Evolutionary conservation across 2,329 filamentous ascomycete species (phyloP).

Genomic region (Rosellinia necatrix): DNA sequence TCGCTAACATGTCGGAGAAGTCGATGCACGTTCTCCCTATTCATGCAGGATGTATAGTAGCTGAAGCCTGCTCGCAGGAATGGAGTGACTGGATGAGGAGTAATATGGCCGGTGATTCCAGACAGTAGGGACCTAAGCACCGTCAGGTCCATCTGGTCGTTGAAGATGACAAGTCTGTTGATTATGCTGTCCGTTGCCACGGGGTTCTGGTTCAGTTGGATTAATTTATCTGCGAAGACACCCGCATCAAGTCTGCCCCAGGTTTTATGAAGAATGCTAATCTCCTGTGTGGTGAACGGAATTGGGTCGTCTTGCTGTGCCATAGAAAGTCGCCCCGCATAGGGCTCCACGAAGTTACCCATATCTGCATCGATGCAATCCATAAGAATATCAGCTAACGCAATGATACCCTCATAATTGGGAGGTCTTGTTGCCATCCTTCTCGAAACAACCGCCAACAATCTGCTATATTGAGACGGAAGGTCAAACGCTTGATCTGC

Average conservation of each 20-base stretch:
- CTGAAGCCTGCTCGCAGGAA: slow-evolving; percentile 62
- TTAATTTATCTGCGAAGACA: slow-evolving; percentile 68
- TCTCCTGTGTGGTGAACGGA: slow-evolving; percentile 53
- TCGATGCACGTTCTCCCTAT: slow-evolving; percentile 41
- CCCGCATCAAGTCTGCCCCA: slow-evolving; percentile 48
- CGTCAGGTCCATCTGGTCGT: slow-evolving; percentile 53
- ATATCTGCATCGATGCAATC: slow-evolving; percentile 48
- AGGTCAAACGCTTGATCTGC: slow-evolving; percentile 61
- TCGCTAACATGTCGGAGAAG: slow-evolving; percentile 50
- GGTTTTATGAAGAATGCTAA: slow-evolving; percentile 50
- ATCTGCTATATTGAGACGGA: slow-evolving; percentile 58
- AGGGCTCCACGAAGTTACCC: slow-evolving; percentile 46
- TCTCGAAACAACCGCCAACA: slow-evolving; percentile 58
- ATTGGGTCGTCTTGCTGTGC: slow-evolving; percentile 43
- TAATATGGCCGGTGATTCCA: slow-evolving; percentile 57
- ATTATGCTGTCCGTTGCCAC: slow-evolving; percentile 61
- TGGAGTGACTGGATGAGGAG: slow-evolving; percentile 53
- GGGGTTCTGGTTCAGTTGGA: slow-evolving; percentile 64
- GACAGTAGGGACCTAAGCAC: slow-evolving; percentile 59
- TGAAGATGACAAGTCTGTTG: slow-evolving; percentile 57
- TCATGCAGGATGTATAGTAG: slow-evolving; percentile 54
- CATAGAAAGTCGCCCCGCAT: slow-evolving; percentile 46
- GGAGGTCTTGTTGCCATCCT: slow-evolving; percentile 56
- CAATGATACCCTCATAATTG: slow-evolving; percentile 58
- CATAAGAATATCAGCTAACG: slow-evolving; percentile 53